A percentile compares a stretch with the other conserved stretches of the same genome.
Evolutionary conservation across 1,284 basidiomycete genomes (phyloP).

Genomic region (Melampsora larici-populina): DNA sequence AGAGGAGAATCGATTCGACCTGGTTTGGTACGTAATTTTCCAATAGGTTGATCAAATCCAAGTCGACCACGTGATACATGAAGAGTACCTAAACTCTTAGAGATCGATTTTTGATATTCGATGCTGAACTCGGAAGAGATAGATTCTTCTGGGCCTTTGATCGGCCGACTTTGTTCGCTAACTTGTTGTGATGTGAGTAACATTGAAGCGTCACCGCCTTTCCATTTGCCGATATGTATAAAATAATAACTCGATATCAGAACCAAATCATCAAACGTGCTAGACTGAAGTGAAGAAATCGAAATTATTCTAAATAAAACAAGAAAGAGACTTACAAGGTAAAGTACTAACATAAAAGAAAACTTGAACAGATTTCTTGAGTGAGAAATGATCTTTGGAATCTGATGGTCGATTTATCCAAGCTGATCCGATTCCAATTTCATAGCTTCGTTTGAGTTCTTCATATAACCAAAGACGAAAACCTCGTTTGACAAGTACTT

Average conservation of each 20-base stretch:
- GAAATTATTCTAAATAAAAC: neutral
- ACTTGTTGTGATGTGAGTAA: neutral
- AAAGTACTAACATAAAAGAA: neutral
- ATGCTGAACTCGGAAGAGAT: neutral
- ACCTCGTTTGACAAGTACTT: neutral
- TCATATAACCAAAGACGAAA: neutral
- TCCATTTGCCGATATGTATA: neutral
- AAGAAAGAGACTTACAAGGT: neutral
- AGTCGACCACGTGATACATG: neutral
- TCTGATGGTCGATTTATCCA: neutral
- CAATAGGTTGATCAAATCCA: neutral
- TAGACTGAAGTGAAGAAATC: neutral
- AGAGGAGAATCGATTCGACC: constrained; percentile 47
- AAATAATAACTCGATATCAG: no score
- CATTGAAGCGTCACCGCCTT: neutral
- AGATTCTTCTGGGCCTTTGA: neutral
- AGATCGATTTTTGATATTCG: neutral
- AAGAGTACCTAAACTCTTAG: neutral
- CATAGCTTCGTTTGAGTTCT: neutral
- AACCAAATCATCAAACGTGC: neutral
- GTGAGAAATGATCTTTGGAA: neutral
- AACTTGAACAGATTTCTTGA: neutral
- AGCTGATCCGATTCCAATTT: neutral
- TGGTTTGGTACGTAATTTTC: neutral
- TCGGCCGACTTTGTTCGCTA: neutral